Percentiles rank a stretch among this genome's conserved stretches.
Conservation (phyloP, 2,329 filamentous ascomycete species). For the Aspergillus candidus region DNA sequence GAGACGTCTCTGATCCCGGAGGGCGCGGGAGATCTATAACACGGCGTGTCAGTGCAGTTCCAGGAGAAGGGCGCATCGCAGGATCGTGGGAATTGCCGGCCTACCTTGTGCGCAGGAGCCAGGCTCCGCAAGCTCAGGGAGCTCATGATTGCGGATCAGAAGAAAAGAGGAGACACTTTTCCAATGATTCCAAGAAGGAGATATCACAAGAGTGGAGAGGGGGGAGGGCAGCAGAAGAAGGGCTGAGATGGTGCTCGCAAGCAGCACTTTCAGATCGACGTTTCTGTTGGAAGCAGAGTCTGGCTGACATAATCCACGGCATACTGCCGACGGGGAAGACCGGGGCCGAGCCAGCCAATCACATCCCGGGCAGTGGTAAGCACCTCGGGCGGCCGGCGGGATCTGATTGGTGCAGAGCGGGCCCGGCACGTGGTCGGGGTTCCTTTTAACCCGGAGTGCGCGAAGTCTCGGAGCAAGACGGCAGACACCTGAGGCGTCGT, state of each 20-base stretch:
- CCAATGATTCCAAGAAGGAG: constrained; percentile 20
- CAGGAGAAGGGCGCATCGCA: constrained; percentile 1
- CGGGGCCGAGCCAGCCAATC: constrained; percentile 31
- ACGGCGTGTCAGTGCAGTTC: constrained; percentile 19
- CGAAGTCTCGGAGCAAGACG: constrained; percentile 19
- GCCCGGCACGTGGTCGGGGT: constrained; percentile 25
- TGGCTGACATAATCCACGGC: constrained; percentile 33
- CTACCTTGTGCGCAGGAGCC: constrained; percentile 44
- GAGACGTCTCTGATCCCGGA: constrained; percentile 61
- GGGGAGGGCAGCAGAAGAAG: constrained; percentile 16
- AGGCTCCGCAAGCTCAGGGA: constrained; percentile 46
- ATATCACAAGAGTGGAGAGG: constrained; percentile 13
- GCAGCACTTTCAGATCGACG: constrained; percentile 24
- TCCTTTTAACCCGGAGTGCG: constrained; percentile 22
- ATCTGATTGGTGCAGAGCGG: constrained; percentile 23
- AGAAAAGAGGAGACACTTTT: constrained; percentile 19
- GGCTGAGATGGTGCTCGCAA: constrained; percentile 14
- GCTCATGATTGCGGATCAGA: constrained; percentile 42
- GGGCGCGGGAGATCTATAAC: constrained; percentile 57
- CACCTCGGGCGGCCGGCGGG: constrained; percentile 27
- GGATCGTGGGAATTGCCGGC: constrained; percentile 15
- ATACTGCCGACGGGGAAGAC: constrained; percentile 28
- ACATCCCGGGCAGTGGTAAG: constrained; percentile 28
- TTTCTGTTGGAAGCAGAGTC: constrained; percentile 18
- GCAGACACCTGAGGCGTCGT: neutral